These are phyloP conservation scores for Pseudopithomyces chartarum DNA, from an alignment of 2,329 filamentous ascomycete species.

Conservation along the genomic window DNA sequence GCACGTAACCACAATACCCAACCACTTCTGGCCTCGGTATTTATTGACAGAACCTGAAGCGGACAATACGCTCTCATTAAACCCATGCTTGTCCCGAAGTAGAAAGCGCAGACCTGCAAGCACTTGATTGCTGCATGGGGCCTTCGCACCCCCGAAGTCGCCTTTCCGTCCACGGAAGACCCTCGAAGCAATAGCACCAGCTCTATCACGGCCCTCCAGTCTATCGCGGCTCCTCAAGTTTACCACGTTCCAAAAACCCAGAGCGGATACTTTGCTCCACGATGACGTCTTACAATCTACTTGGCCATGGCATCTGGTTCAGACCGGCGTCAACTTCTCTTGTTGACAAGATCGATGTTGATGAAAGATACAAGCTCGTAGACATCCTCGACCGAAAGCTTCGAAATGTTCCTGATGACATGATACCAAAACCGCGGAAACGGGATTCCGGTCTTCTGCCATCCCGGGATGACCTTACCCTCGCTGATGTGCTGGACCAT, in stretches of 20 bases:
- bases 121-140: too few species aligned
- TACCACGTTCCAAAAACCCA: too few species aligned
- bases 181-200: not conserved
- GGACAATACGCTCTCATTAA: too few species aligned
- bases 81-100: too few species aligned
- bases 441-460: not conserved
- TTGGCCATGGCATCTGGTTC: not conserved
- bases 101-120: too few species aligned
- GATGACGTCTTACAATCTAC: not conserved
- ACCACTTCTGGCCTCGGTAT: not conserved
- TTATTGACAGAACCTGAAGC: not conserved
- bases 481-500: constrained; percentile 17
- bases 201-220: too few species aligned
- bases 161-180: not conserved
- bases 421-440: not conserved
- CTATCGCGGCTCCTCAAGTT: too few species aligned
- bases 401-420: not conserved
- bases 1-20: not conserved
- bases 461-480: constrained; percentile 10
- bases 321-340: not conserved
- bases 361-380: not conserved
- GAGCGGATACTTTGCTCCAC: not conserved
- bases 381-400: not conserved
- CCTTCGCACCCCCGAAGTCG: not conserved
- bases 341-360: not conserved